Evolutionary conservation across 805 yeast genomes (phyloP), one percentile per base, ranked within the genome.

Genomic region (Priceomyces castillae): DNA sequence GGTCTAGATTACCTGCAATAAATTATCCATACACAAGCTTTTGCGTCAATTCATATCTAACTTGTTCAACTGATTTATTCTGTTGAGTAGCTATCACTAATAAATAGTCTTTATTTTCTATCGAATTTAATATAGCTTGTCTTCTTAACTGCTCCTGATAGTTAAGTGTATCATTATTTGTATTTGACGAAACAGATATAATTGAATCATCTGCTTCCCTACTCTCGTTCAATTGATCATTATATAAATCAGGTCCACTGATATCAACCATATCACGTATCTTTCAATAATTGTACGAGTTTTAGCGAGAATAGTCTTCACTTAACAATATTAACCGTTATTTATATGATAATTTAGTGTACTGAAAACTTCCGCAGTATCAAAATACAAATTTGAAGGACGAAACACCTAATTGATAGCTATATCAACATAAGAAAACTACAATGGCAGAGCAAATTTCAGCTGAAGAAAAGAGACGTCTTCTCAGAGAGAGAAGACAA

Each of bases 401-500:
- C 16, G 10, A 7, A 33, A 18, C 15, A 18, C 7, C 35, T 16
- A 15, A 11, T 18, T 14, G 23, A 15, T 19, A 15, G 37, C 14
- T n/a, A 19, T 18, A 19, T 9, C 37, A 7, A 12, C 25, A 12
- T 6, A 19, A 17, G n/a, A n/a, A 7, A 7, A 3, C 14, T 15
- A 34, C 15, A 34, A 34, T 34, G 37, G 22, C 37, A 3, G 25
- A 34, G 16, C 20, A 34, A 11, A 34, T 34, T 35, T 37, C 44
- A 28, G 82, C 78, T 6, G 81, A 80, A 33, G 87, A 82, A 50
- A 80, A 76, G 61, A 76, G 81, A 54, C 68, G 69, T 42, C 52
- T 81, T 17, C 60, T 82, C 36, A 71, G 86, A 45, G 86, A 83
- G 55, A 73, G 85, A 56, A 73, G 89, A 56, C 82, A 78, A 35